Evolutionary conservation across 345 rosid genomes (phyloP), one percentile per base, ranked within the genome.

Genomic region (Lepidium sativum): DNA sequence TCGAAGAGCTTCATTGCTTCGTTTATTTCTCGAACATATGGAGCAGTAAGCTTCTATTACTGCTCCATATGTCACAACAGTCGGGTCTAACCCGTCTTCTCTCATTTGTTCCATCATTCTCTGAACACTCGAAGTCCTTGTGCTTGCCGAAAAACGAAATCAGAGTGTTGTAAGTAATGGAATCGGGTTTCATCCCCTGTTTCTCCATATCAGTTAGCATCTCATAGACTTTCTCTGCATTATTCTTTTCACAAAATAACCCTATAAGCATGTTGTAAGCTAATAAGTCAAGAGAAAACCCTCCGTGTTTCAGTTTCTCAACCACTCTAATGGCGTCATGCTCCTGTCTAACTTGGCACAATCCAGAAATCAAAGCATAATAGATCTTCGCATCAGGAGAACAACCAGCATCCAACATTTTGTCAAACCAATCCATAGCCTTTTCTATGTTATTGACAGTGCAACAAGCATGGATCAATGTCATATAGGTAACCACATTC

Each of bases 1-100:
- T 50, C 65, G 71, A 86, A 88, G 49, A 90, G 64, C 51, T 83
- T 72, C 80, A 86, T 59, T n/a, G 96, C 99, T 75, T 81, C 84
- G 60, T 78, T 76, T 13, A 76, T 31, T 6, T 80, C 59, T 9
- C 82, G 85, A 1, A 60, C 60, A 54, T n/a, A n/a, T n/a, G n/a
- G 76, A 72, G 82, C 97, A 90, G 45, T 56, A 80, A 1, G 84
- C 86, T 68, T 86, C 78, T 20, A 86, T 85, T 31, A 94, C 40
- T 23, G 82, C 70, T 34, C 96, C 86, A 50, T 78, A 86, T 2
- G 92, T 83, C 14, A 68, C 83, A 68, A 73, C 87, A 2, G 75
- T 83, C 9, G 91, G 95, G 39, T 58, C 64, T 15, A 82, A 54
- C 23, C 83, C 86, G 18, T 77, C 83, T 51, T 69, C 68, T 48